phyloP scores from a whole-genome alignment of 352 stramenopile species.

The Elongisporangium anandrum region DNA sequence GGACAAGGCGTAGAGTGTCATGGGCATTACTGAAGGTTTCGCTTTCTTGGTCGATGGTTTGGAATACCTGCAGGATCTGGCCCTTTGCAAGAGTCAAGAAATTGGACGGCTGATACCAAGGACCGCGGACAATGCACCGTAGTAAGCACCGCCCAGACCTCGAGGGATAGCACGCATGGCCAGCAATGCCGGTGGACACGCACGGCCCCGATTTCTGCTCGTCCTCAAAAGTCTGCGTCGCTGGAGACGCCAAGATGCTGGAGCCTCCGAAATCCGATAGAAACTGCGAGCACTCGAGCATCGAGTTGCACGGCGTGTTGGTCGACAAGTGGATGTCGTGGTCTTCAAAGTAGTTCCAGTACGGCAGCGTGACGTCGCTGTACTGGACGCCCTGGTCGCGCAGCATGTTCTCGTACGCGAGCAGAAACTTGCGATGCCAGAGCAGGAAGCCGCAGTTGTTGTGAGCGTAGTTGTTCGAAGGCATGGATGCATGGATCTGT shows the following conservation, averaged over 20 bases:
- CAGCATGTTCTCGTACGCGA: constrained; percentile 73
- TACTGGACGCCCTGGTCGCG: constrained; percentile 36
- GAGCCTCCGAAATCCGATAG: constrained; percentile 56
- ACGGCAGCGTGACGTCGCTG: constrained; percentile 50
- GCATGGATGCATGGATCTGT: constrained; percentile 44
- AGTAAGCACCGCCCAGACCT: neutral
- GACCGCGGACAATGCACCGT: constrained; percentile 19
- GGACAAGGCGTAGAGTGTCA: constrained; percentile 23
- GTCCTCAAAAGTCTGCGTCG: neutral
- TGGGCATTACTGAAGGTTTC: constrained; percentile 1
- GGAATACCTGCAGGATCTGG: too few species aligned
- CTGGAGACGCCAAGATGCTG: constrained; percentile 42
- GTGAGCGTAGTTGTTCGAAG: constrained; percentile 28
- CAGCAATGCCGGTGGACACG: too few species aligned
- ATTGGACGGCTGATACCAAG: constrained; percentile 20
- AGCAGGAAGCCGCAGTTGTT: constrained; percentile 43
- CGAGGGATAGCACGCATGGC: neutral
- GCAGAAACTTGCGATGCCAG: constrained; percentile 67
- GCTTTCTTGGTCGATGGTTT: too few species aligned
- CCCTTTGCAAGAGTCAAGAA: constrained; percentile 21
- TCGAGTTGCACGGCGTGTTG: constrained; percentile 24
- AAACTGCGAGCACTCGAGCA: constrained; percentile 41
- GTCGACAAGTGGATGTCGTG: constrained; percentile 43
- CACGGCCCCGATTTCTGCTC: too few species aligned
- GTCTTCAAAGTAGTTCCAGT: constrained; percentile 64